Evolutionary conservation across 148 eudicot species (phyloP).

Genomic region (Fagopyrum tataricum): DNA sequence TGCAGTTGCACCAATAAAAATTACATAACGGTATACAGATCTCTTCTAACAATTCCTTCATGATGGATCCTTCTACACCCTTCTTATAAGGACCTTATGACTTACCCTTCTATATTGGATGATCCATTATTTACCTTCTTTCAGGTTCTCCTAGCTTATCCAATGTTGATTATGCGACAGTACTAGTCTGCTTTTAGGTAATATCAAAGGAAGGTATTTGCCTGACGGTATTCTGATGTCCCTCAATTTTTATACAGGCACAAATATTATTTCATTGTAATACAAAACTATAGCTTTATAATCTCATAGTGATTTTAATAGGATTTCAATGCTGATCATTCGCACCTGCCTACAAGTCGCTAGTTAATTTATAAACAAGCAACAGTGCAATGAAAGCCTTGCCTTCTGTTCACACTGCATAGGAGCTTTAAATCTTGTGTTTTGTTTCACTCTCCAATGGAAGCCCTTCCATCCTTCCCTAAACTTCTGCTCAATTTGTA

Average conservation of each 20-base stretch:
- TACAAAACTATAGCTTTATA: neutral
- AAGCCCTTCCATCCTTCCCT: neutral
- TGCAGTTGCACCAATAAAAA: neutral
- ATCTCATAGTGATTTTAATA: neutral
- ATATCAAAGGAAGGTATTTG: neutral
- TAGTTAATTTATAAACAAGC: neutral
- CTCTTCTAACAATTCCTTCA: neutral
- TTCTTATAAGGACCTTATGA: neutral
- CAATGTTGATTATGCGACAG: neutral
- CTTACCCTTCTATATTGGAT: neutral
- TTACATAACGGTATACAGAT: neutral
- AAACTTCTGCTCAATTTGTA: neutral
- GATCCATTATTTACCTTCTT: neutral
- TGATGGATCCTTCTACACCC: neutral
- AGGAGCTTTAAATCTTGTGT: neutral
- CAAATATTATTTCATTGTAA: neutral
- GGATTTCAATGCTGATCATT: neutral
- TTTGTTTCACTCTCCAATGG: neutral
- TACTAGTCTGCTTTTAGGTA: neutral
- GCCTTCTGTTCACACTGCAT: neutral
- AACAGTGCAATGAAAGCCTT: neutral
- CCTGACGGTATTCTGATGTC: neutral
- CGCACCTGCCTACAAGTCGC: neutral
- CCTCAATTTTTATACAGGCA: neutral
- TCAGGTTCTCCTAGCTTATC: neutral